These are phyloP conservation scores for Favolaschia claudopus DNA, from an alignment of 768 basidiomycete genomes.

Conservation along the genomic window DNA sequence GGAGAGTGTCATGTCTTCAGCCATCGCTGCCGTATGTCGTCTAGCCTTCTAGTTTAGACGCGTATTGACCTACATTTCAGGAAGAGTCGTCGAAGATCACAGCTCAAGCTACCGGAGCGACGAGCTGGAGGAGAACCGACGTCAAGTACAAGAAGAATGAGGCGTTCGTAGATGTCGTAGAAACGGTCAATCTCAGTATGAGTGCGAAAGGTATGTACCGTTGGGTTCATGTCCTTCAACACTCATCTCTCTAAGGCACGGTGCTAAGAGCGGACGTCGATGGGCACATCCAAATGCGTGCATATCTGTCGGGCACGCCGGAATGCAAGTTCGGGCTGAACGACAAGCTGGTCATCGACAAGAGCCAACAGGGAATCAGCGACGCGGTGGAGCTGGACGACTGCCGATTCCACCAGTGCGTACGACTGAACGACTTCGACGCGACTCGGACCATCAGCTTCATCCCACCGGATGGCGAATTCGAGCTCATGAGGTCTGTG, in stretches of 20 bases:
- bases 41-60: neutral
- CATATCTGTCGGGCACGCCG: conserved; percentile 94
- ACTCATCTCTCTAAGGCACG: conserved; percentile 69
- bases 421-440: conserved; percentile 94
- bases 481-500: conserved; percentile 93
- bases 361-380: conserved; percentile 67
- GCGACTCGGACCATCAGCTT: conserved; percentile 94
- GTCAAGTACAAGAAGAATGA: conserved; percentile 99
- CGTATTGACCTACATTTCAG: conserved; percentile 58
- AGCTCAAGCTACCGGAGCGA: conserved; percentile 94
- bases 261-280: conserved; percentile 96
- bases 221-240: neutral
- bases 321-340: conserved; percentile 99
- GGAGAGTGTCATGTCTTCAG: conserved; percentile 89
- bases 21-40: conserved; percentile 77
- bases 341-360: conserved; percentile 97
- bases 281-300: conserved; percentile 97
- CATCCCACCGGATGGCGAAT: conserved; percentile 98
- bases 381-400: conserved; percentile 97
- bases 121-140: conserved; percentile 93
- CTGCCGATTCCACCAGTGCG: conserved; percentile 99
- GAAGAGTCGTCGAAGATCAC: conserved; percentile 99
- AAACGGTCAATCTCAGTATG: conserved; percentile 96
- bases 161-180: conserved; percentile 99
- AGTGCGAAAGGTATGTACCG: conserved; percentile 83